Evolutionary conservation across 208 protist species (phyloP).

Genomic region (Blastocrithidia nonstop): DNA sequence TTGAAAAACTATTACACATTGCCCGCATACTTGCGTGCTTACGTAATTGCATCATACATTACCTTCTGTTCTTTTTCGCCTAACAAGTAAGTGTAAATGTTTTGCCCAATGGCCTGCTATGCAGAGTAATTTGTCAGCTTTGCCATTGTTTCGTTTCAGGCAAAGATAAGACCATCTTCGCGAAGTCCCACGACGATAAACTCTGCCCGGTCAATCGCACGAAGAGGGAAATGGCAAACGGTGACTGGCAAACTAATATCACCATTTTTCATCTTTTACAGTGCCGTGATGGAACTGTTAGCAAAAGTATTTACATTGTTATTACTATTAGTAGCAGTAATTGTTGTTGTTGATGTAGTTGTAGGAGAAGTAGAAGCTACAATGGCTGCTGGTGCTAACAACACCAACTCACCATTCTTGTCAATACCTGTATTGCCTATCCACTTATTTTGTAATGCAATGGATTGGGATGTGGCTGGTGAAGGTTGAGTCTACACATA

Average conservation of each 20-base stretch:
- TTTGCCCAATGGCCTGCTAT: conserved; percentile 55
- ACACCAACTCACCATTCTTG: no score
- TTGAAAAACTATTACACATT: conserved; percentile 36
- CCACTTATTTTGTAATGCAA: no score
- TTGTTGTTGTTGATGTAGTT: conserved; percentile 6
- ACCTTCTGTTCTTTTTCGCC: conserved; percentile 48
- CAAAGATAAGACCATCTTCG: conserved; percentile 63
- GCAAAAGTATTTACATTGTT: neutral
- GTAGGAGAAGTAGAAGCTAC: conserved; percentile 13
- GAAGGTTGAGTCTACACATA: no score
- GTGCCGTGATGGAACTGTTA: neutral
- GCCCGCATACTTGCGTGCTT: conserved; percentile 45
- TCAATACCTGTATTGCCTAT: no score
- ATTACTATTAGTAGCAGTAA: no score
- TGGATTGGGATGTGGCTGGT: no score
- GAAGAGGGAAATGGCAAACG: conserved; percentile 15
- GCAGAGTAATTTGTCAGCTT: conserved; percentile 48
- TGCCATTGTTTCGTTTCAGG: conserved; percentile 55
- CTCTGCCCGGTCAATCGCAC: conserved; percentile 4
- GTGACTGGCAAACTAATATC: conserved; percentile 5
- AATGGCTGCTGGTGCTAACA: no score
- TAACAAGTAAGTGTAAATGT: conserved; percentile 67
- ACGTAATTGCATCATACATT: conserved; percentile 41
- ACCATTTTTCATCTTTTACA: no score
- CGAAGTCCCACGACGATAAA: conserved; percentile 42